phyloP scores from a whole-genome alignment of 345 rosid species.

The Hibiscus mutabilis region DNA sequence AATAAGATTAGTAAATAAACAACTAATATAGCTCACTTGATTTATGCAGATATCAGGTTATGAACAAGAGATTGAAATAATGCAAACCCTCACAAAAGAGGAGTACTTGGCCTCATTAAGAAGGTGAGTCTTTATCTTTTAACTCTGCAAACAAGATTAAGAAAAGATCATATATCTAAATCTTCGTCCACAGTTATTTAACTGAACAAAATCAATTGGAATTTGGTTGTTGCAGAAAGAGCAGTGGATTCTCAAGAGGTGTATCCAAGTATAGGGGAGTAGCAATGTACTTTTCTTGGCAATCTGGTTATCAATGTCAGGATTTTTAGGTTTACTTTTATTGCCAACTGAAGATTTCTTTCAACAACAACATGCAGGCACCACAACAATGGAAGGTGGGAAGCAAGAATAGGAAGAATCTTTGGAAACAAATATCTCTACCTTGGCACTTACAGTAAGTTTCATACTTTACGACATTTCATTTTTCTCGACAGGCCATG shows the following conservation, averaged over 20 bases:
- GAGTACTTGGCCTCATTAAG: conserved; percentile 59
- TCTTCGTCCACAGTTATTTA: not conserved
- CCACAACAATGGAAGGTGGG: conserved; percentile 74
- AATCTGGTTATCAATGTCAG: not conserved
- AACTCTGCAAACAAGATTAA: too few species aligned
- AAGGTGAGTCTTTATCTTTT: conserved; percentile 29
- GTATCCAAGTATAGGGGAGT: conserved; percentile 68
- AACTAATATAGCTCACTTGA: not conserved
- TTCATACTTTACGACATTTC: not conserved
- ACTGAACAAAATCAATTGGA: not conserved
- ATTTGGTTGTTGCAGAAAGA: conserved; percentile 32
- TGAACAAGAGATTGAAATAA: conserved; percentile 46
- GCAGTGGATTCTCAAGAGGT: conserved; percentile 72
- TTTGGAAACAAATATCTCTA: conserved; percentile 69
- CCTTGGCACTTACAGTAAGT: conserved; percentile 68
- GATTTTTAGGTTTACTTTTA: not conserved
- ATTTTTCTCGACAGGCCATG: too few species aligned
- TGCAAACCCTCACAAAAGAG: conserved; percentile 55
- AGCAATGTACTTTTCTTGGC: conserved; percentile 38
- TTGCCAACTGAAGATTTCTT: not conserved
- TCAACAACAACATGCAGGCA: conserved; percentile 33
- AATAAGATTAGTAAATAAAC: not conserved
- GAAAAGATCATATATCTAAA: too few species aligned
- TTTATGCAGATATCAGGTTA: conserved; percentile 42
- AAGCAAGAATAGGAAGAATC: conserved; percentile 67